Evolutionary conservation across 164 flowering plant genomes (phyloP).

Genomic region (Piper longum): DNA sequence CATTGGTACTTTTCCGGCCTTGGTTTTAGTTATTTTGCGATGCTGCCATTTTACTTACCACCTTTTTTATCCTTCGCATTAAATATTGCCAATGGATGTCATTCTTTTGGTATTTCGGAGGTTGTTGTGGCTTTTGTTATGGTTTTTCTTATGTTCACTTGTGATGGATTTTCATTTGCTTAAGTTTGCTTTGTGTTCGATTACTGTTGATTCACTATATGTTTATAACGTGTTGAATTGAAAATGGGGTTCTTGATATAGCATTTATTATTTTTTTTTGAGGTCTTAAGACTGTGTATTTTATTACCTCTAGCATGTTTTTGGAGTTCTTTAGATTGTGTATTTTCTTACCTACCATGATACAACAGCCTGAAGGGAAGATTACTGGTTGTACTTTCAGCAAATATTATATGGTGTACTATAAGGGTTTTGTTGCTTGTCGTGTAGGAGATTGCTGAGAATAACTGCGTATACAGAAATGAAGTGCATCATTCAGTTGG

Average conservation of each 20-base stretch:
- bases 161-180: neutral
- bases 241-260: neutral
- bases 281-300: neutral
- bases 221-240: neutral
- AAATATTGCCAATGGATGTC: too few species aligned
- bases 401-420: too few species aligned
- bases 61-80: too few species aligned
- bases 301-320: neutral
- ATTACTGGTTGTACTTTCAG: neutral
- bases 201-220: neutral
- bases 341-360: neutral
- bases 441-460: slow-evolving; percentile 76
- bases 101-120: too few species aligned
- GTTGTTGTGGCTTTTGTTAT: too few species aligned
- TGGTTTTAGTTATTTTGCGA: too few species aligned
- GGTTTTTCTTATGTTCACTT: neutral
- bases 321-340: neutral
- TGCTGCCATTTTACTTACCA: too few species aligned
- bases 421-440: neutral
- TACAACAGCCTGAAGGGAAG: neutral
- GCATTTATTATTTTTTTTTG: neutral
- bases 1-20: too few species aligned
- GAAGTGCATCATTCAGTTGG: slow-evolving; percentile 72
- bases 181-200: neutral
- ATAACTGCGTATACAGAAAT: slow-evolving; percentile 80